Evolutionary conservation across 345 rosid species (phyloP).

Genomic region (Balakata baccata): DNA sequence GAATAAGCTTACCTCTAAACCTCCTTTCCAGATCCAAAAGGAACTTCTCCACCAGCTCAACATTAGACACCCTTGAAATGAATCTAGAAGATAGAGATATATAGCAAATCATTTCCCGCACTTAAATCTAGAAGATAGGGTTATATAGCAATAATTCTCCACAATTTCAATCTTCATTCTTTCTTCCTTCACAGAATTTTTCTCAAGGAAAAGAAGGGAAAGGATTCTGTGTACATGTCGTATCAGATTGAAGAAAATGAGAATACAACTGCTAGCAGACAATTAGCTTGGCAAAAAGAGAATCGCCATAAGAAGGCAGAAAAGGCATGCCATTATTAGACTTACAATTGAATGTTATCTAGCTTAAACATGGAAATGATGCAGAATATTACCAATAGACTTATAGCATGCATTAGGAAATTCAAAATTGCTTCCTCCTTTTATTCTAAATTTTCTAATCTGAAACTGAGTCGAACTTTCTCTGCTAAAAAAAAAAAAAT

Average conservation of each 20-base stretch:
- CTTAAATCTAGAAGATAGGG: too few species aligned
- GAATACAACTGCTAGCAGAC: not conserved
- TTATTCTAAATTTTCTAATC: not conserved
- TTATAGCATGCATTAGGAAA: not conserved
- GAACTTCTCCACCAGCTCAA: conserved; percentile 67
- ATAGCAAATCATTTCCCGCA: not conserved
- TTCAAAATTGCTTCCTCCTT: not conserved
- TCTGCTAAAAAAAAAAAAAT: not conserved
- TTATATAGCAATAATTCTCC: too few species aligned
- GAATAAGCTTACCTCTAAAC: conserved; percentile 48
- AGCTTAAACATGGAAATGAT: not conserved
- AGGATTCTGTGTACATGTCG: not conserved
- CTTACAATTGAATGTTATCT: not conserved
- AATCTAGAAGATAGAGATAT: conserved; percentile 45
- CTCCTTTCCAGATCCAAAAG: conserved; percentile 65
- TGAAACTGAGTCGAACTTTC: not conserved
- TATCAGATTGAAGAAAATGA: conserved; percentile 3
- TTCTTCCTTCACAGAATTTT: not conserved
- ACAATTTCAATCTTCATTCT: not conserved
- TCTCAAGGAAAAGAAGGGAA: not conserved
- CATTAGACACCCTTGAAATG: conserved; percentile 73
- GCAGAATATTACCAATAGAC: not conserved
- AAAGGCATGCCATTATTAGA: not conserved
- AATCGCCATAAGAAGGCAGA: not conserved
- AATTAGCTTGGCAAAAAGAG: not conserved